A percentile compares a stretch with the other conserved stretches of the same genome.
Conservation (phyloP, 352 stramenopile genomes). For the Globisporangium megalacanthum region DNA sequence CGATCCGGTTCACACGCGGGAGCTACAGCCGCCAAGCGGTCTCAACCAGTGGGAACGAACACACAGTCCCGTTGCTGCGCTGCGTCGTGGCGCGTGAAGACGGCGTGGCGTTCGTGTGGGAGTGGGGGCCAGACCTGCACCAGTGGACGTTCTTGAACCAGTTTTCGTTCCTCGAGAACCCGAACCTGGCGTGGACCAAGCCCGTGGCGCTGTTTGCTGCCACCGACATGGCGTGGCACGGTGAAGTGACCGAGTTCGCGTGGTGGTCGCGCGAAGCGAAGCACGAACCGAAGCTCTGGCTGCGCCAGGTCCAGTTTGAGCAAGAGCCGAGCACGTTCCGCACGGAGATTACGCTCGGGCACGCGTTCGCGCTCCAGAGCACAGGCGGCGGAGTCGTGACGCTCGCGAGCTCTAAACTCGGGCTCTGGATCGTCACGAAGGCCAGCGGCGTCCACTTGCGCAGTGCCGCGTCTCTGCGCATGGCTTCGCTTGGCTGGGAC, state of each 20-base stretch:
- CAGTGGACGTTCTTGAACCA: conserved; percentile 82
- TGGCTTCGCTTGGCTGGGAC: conserved; percentile 34
- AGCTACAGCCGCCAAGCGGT: background rate
- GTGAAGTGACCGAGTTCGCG: conserved; percentile 46
- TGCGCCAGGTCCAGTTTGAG: conserved; percentile 69
- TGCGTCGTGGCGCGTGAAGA: conserved; percentile 76
- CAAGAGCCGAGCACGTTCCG: conserved; percentile 61
- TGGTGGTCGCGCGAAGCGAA: conserved; percentile 76
- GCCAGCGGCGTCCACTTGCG: conserved; percentile 49
- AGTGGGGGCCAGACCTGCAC: conserved; percentile 73
- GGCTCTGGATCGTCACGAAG: conserved; percentile 66
- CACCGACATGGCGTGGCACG: conserved; percentile 28
- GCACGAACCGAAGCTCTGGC: conserved; percentile 52
- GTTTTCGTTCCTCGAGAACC: conserved; percentile 77
- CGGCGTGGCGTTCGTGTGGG: conserved; percentile 78
- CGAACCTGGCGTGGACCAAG: conserved; percentile 77
- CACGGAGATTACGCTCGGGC: conserved; percentile 72
- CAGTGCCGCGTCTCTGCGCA: conserved; percentile 39
- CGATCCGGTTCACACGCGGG: conserved; percentile 51
- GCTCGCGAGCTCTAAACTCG: conserved; percentile 51
- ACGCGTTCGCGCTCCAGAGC: conserved; percentile 39
- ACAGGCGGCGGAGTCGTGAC: conserved; percentile 19
- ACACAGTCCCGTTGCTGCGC: conserved; percentile 26
- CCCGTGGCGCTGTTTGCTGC: conserved; percentile 60
- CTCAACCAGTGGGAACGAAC: too few relatives aligned